Conservation (phyloP, 73 alveolate genomes). For the Tetrahymena elliotti region DNA sequence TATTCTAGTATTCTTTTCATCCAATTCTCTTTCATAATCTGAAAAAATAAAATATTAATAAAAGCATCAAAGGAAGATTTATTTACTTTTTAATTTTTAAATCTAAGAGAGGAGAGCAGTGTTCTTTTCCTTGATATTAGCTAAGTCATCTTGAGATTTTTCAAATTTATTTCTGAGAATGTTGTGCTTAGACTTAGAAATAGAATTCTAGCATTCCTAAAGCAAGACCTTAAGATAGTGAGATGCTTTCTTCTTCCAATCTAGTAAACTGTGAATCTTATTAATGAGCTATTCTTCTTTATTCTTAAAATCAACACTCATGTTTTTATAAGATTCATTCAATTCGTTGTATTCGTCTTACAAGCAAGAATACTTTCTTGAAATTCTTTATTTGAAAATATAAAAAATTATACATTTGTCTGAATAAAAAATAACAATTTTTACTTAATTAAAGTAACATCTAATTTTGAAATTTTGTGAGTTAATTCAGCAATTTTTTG, state of each 20-base stretch:
- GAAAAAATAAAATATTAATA: not conserved
- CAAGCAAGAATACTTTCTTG: constrained; percentile 35
- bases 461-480: constrained; percentile 65
- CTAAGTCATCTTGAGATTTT: not conserved
- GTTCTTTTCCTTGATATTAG: constrained; percentile 15
- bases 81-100: constrained; percentile 8
- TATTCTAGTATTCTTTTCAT: constrained; percentile 18
- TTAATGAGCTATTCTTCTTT: constrained; percentile 15
- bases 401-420: not conserved
- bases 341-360: constrained; percentile 24
- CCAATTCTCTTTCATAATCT: constrained; percentile 24
- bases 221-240: constrained; percentile 18
- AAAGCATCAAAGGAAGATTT: not conserved
- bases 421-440: not conserved
- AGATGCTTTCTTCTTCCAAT: constrained; percentile 34
- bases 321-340: not conserved
- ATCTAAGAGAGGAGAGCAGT: constrained; percentile 10
- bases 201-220: constrained; percentile 2
- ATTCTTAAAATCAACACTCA: not conserved
- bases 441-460: constrained; percentile 49
- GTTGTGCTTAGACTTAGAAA: constrained; percentile 1
- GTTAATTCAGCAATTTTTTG: constrained; percentile 42
- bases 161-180: constrained; percentile 10
- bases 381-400: not conserved
- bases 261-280: constrained; percentile 9